These are phyloP conservation scores for Cutaneotrichosporon cavernicola DNA, from an alignment of 1,284 basidiomycete species.

Conservation along the genomic window DNA sequence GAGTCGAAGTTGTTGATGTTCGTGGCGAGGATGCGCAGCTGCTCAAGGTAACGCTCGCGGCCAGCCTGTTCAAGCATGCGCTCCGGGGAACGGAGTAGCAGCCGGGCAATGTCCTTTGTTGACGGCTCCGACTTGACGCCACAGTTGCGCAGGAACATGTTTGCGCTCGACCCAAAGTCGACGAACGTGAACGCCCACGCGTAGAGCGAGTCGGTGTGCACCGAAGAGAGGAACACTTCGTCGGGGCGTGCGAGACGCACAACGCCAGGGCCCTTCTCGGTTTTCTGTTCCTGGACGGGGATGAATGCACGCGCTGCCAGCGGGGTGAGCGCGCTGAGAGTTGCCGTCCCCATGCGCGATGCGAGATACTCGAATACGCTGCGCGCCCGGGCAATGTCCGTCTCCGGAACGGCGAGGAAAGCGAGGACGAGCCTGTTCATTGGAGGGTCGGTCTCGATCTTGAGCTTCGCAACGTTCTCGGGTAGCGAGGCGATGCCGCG, in stretches of 20 bases:
- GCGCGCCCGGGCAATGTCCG: slow-evolving; percentile 60
- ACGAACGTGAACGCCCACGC: slow-evolving; percentile 70
- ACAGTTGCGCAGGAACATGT: slow-evolving; percentile 78
- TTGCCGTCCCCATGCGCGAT: slow-evolving; percentile 60
- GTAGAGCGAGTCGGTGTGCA: slow-evolving; percentile 35
- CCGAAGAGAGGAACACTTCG: slow-evolving; percentile 49
- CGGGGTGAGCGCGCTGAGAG: slow-evolving; percentile 39
- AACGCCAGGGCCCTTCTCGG: slow-evolving; percentile 19
- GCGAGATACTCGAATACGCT: slow-evolving; percentile 77
- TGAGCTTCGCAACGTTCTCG: slow-evolving; percentile 71
- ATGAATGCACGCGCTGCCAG: slow-evolving; percentile 49
- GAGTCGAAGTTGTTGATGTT: slow-evolving; percentile 65
- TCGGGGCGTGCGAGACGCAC: slow-evolving; percentile 35
- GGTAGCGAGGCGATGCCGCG: slow-evolving; percentile 61
- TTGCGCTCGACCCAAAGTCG: slow-evolving; percentile 80
- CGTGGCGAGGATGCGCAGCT: slow-evolving; percentile 80
- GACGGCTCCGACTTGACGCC: slow-evolving; percentile 88
- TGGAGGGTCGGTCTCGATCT: slow-evolving; percentile 72
- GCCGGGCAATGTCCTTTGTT: slow-evolving; percentile 40
- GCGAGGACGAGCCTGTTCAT: slow-evolving; percentile 64
- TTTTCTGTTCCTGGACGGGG: slow-evolving; percentile 42
- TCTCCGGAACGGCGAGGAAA: slow-evolving; percentile 66
- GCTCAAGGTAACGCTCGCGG: slow-evolving; percentile 62
- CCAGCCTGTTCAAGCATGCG: slow-evolving; percentile 48
- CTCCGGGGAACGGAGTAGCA: slow-evolving; percentile 44